Evolutionary conservation across 257 asterid genomes (phyloP).

Genomic region (Scutellaria barbata): DNA sequence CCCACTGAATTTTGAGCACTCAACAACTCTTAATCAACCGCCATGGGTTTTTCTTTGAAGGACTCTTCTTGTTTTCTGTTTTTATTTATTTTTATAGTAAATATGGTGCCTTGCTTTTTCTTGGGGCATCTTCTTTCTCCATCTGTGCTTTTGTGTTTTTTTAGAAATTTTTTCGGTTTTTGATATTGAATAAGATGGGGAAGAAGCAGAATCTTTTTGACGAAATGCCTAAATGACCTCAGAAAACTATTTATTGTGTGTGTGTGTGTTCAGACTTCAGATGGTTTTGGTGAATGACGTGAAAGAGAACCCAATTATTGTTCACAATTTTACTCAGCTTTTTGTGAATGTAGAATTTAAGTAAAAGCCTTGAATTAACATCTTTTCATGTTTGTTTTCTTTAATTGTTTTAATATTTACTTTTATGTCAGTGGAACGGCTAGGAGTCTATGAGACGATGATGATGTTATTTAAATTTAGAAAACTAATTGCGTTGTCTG

Average conservation of each 20-base stretch:
- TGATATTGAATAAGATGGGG: slow-evolving; percentile 17
- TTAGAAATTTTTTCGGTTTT: not conserved
- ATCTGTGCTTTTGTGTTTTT: slow-evolving; percentile 7
- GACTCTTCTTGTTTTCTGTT: not conserved
- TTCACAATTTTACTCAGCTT: not conserved
- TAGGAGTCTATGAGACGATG: not conserved
- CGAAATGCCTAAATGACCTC: slow-evolving; percentile 8
- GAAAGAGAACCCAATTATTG: slow-evolving; percentile 8
- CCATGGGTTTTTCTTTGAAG: not conserved
- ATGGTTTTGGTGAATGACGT: slow-evolving; percentile 10
- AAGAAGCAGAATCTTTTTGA: not conserved
- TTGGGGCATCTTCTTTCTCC: not conserved
- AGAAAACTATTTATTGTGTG: not conserved
- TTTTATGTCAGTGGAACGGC: slow-evolving; percentile 7
- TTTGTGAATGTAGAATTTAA: slow-evolving; percentile 8
- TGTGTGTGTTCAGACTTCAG: not conserved
- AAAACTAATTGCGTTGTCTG: slow-evolving; percentile 7
- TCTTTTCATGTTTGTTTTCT: not conserved
- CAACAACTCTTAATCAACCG: not conserved
- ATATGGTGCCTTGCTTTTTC: not conserved
- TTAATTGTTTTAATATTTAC: not conserved
- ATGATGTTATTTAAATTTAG: not conserved
- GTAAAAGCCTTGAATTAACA: not conserved
- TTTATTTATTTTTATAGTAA: not conserved
- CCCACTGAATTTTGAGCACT: slow-evolving; percentile 24